These are phyloP conservation scores for Polysphondylium violaceum DNA, from an alignment of 78 protist genomes.

Conservation along the genomic window DNA sequence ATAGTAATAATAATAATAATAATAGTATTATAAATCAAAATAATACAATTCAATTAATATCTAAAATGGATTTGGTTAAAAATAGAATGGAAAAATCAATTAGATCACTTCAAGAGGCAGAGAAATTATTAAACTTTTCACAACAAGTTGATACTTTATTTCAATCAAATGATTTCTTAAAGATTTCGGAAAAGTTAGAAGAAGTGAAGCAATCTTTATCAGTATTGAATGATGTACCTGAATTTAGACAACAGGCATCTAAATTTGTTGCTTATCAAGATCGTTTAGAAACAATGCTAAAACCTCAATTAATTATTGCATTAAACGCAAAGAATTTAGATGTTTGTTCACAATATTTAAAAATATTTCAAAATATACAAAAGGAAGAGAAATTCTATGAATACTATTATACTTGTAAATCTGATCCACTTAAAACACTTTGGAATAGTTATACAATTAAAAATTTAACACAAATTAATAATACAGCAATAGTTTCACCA, in stretches of 20 bases:
- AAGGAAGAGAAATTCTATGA: constrained; percentile 19
- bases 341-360: constrained; percentile 2
- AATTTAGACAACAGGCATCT: constrained; percentile 54
- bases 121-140: constrained; percentile 42
- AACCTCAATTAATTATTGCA: constrained; percentile 7
- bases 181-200: constrained; percentile 46
- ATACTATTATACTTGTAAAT: constrained; percentile 9
- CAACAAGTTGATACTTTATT: constrained; percentile 24
- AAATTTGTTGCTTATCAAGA: constrained; percentile 40
- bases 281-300: constrained; percentile 10
- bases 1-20: too few relatives aligned
- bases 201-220: constrained; percentile 25
- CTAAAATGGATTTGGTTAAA: constrained; percentile 20
- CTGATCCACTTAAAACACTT: constrained; percentile 22
- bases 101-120: constrained; percentile 52
- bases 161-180: constrained; percentile 19
- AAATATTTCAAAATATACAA: constrained; percentile 37
- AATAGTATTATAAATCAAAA: too few relatives aligned
- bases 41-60: constrained; percentile 1
- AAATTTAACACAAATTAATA: not conserved
- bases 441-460: constrained; percentile 24
- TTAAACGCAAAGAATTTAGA: constrained; percentile 18
- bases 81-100: constrained; percentile 38
- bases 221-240: constrained; percentile 50
- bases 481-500: not conserved